phyloP scores from a whole-genome alignment of 495 filamentous ascomycete genomes.

The Immersiella caudata region DNA sequence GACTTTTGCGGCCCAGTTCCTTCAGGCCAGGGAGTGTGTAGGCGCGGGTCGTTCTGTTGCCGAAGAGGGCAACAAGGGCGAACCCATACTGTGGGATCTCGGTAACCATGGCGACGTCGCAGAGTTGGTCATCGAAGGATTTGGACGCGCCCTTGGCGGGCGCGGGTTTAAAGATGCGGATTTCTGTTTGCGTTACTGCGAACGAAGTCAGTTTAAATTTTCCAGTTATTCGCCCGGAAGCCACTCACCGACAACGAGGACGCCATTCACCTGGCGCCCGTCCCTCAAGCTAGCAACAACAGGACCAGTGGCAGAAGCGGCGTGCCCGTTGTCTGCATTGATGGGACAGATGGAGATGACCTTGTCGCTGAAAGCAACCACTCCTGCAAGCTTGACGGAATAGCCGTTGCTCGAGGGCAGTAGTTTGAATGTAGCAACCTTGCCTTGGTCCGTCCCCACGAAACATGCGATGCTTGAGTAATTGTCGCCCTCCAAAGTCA shows the following conservation, averaged over 20 bases:
- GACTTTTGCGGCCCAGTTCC: constrained; percentile 70
- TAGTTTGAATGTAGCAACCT: constrained; percentile 85
- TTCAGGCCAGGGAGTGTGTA: constrained; percentile 86
- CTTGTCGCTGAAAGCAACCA: constrained; percentile 65
- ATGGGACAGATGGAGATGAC: constrained; percentile 78
- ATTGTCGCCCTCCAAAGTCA: constrained; percentile 89
- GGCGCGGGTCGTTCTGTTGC: constrained; percentile 73
- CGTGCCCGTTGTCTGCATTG: constrained; percentile 72
- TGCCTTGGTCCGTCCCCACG: constrained; percentile 83
- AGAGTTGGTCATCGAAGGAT: constrained; percentile 78
- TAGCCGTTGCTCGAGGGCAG: constrained; percentile 75
- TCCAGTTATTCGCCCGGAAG: background rate
- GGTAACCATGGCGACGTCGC: constrained; percentile 74
- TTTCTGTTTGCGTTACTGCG: constrained; percentile 70
- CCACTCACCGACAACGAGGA: constrained; percentile 57
- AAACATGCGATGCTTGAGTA: constrained; percentile 94
- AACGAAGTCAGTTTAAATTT: constrained; percentile 12
- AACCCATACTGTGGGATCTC: constrained; percentile 71
- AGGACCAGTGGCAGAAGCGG: constrained; percentile 72
- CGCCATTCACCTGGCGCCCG: constrained; percentile 71
- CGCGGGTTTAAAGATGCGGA: constrained; percentile 83
- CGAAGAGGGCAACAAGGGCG: constrained; percentile 81
- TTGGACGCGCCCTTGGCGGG: constrained; percentile 85
- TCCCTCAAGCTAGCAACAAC: constrained; percentile 71
- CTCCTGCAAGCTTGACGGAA: constrained; percentile 70